Conservation (phyloP, 2,329 filamentous ascomycete species). For the Coleophoma eucalyptorum region DNA sequence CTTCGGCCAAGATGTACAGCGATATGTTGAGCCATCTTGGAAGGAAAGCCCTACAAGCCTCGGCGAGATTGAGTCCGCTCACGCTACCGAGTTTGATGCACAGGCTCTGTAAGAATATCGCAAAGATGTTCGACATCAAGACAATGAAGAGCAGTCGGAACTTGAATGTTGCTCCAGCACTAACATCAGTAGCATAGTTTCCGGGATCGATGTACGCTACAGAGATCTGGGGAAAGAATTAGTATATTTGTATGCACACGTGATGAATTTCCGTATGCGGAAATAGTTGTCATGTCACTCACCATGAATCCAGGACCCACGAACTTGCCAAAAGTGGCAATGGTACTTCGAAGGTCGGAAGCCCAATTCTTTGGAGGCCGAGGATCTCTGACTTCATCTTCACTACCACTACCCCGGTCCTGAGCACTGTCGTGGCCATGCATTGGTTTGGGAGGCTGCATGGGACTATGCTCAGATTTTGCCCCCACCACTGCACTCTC, state of each 20-base stretch:
- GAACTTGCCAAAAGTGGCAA: constrained; percentile 43
- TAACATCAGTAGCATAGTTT: constrained; percentile 55
- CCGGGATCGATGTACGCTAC: constrained; percentile 38
- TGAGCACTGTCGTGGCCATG: background rate
- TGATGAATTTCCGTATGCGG: background rate
- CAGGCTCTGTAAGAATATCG: constrained; percentile 52
- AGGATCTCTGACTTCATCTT: background rate
- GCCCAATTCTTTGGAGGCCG: background rate
- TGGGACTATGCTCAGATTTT: background rate
- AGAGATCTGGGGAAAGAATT: constrained; percentile 18
- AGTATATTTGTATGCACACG: background rate
- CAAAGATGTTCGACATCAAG: constrained; percentile 53
- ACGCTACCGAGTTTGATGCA: constrained; percentile 53
- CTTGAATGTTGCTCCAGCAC: constrained; percentile 48
- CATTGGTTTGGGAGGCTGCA: background rate
- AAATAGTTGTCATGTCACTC: background rate
- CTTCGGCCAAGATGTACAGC: constrained; percentile 50
- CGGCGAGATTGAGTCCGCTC: constrained; percentile 49
- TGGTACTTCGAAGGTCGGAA: constrained; percentile 5
- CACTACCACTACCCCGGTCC: background rate
- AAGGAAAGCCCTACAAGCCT: constrained; percentile 44
- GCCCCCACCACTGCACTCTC: background rate
- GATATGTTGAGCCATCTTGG: constrained; percentile 49
- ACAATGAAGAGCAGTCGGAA: constrained; percentile 53
- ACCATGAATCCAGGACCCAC: constrained; percentile 49